Base-by-base conservation (phyloP, 768 basidiomycete genomes). In the Paxillus involutus region DNA sequence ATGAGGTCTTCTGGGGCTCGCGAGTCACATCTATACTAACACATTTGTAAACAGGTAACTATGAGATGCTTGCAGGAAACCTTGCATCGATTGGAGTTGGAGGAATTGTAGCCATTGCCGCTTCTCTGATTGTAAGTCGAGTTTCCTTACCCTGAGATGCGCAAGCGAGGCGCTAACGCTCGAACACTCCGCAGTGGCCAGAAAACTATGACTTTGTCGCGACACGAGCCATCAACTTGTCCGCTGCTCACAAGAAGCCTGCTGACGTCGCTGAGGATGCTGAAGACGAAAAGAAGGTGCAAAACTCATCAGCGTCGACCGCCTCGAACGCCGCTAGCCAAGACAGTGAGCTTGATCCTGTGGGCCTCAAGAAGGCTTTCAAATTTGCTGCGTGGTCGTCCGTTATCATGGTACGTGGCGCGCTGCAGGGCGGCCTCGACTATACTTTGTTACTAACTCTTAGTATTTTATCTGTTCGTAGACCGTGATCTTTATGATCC, bases 51-150 rank as follows among this genome's bases (percentile, higher is more conserved):
- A 47, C 52, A 69, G 77, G 75, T 17, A 79, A 83, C 66, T 76
- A 76, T 52, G 79, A 82, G 63, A 95, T 97, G 92, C 77, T 97
- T 14, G 86, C 91, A 0, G 94, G 94, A 3, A 94, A 95, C 71
- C 73, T 96, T n/a, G 86, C 86, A 2, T 85, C 91, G 2, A 90
- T 95, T 59, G 88, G 82, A 26, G 76, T 89, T 12, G 91, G 92
- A 8, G 91, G 80, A 4, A 85, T 97, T 51, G 75, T 97, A 57
- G 80, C 92, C 3, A 76, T 84, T 21, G 74, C 71, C 3, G 71
- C 79, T 35, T 91, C 92, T 0, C 67, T 84, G 44, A 74, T 94
- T 21, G 87, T 88, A 63, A 53, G 83, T 70, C 7, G 5, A 21
- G 3, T 4, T 46, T 44, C 14, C 0, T n/a, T 30, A 44, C 24